Percentiles rank a stretch among this genome's conserved stretches.
These are phyloP conservation scores for Penicillium cataractarum DNA, from an alignment of 495 filamentous ascomycete species.

Conservation along the genomic window DNA sequence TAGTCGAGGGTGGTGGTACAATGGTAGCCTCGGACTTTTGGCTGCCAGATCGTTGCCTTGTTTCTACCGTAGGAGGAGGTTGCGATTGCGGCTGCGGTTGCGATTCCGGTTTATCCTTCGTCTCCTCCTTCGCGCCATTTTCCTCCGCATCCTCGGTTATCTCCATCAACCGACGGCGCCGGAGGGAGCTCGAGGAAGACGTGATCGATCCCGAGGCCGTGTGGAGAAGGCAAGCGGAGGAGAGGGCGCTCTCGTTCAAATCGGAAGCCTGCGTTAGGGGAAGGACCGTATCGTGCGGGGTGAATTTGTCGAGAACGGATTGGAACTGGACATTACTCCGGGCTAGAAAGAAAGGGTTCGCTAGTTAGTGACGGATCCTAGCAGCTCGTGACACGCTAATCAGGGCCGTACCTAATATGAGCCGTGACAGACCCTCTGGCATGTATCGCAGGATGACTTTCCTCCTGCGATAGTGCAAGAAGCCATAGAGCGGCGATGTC, in stretches of 20 bases:
- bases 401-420: constrained; percentile 78
- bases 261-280: constrained; percentile 72
- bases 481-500: constrained; percentile 86
- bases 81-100: constrained; percentile 2
- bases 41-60: constrained; percentile 39
- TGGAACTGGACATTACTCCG: constrained; percentile 94
- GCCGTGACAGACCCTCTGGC: constrained; percentile 84
- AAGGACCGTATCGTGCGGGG: constrained; percentile 84
- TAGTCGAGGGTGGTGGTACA: constrained; percentile 34
- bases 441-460: constrained; percentile 92
- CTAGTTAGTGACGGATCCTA: not conserved
- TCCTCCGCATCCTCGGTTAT: constrained; percentile 87
- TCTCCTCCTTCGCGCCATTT: constrained; percentile 57
- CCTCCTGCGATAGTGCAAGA: constrained; percentile 83
- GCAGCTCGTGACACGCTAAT: not conserved
- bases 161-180: constrained; percentile 76
- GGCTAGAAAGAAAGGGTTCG: constrained; percentile 52
- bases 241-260: constrained; percentile 83
- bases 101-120: constrained; percentile 12
- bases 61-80: constrained; percentile 20
- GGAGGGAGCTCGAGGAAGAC: constrained; percentile 81
- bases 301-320: constrained; percentile 80
- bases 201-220: constrained; percentile 84
- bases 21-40: constrained; percentile 45
- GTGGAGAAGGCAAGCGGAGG: constrained; percentile 87